These are phyloP conservation scores for Gossypium ekmanianum DNA, from an alignment of 345 rosid genomes.

Conservation along the genomic window DNA sequence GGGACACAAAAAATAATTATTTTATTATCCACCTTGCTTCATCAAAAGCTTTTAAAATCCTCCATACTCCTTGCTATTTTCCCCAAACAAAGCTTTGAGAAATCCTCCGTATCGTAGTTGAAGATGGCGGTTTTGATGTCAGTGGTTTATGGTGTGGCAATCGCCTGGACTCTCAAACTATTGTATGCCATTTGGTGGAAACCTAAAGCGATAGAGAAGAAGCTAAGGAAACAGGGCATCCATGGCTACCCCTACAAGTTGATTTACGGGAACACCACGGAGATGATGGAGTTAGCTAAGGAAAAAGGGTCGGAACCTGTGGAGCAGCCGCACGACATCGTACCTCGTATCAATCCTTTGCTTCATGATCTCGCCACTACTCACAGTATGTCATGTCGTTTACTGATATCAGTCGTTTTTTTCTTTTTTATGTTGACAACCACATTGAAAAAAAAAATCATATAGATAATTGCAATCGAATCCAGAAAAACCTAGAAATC, in stretches of 20 bases:
- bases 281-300: slow-evolving; percentile 19
- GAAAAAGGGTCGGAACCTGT: slow-evolving; percentile 10
- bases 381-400: slow-evolving; percentile 6
- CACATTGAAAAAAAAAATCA: neutral
- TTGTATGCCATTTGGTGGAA: slow-evolving; percentile 24
- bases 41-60: neutral
- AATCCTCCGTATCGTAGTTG: neutral
- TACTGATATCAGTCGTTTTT: neutral
- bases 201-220: slow-evolving; percentile 26
- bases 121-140: slow-evolving; percentile 2
- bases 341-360: slow-evolving; percentile 25
- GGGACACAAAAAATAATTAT: neutral
- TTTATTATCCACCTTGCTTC: neutral
- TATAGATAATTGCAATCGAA: neutral
- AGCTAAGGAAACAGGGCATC: slow-evolving; percentile 27
- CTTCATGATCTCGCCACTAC: slow-evolving; percentile 14
- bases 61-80: neutral
- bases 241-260: slow-evolving; percentile 19
- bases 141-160: neutral
- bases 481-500: neutral
- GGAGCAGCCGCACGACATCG: slow-evolving; percentile 20
- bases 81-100: neutral
- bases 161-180: slow-evolving; percentile 17
- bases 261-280: slow-evolving; percentile 20
- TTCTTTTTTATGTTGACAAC: neutral